Conservation (phyloP, 2,329 filamentous ascomycete species). For the Parafenestella ontariensis region DNA sequence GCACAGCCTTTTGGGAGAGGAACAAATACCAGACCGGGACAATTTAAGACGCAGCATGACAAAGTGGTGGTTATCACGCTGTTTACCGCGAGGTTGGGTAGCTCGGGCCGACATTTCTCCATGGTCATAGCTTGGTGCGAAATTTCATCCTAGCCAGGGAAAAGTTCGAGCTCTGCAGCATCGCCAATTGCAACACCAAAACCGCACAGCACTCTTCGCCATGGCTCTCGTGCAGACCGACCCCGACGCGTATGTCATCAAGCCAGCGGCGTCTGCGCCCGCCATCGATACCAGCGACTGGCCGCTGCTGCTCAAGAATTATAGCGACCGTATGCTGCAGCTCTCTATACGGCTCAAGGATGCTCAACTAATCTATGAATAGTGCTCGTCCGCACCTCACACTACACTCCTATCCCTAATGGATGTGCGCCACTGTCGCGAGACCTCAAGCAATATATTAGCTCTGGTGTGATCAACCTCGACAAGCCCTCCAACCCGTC, state of each 20-base stretch:
- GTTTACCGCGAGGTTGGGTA: no score
- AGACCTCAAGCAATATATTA: conserved; percentile 96
- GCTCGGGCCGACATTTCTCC: neutral
- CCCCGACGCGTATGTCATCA: conserved; percentile 82
- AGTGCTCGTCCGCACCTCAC: conserved; percentile 92
- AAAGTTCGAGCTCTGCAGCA: conserved; percentile 36
- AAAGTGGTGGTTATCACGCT: no score
- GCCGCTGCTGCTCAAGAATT: conserved; percentile 96
- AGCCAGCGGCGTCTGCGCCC: conserved; percentile 83
- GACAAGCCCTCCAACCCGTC: conserved; percentile 98
- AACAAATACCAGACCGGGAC: no score
- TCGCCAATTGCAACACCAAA: conserved; percentile 38
- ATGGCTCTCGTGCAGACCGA: conserved; percentile 48
- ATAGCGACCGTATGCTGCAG: conserved; percentile 78
- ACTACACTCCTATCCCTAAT: conserved; percentile 95
- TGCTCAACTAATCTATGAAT: conserved; percentile 33
- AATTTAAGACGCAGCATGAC: no score
- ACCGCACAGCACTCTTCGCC: conserved; percentile 26
- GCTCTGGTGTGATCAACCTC: conserved; percentile 97
- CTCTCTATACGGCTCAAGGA: conserved; percentile 29
- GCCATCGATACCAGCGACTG: conserved; percentile 85
- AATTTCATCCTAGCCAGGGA: conserved; percentile 20
- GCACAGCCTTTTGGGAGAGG: no score
- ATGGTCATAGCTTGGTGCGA: conserved; percentile 15
- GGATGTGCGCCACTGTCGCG: conserved; percentile 91